These are phyloP conservation scores for Diaporthe ampelina DNA, from an alignment of 2,329 filamentous ascomycete species.

Conservation along the genomic window DNA sequence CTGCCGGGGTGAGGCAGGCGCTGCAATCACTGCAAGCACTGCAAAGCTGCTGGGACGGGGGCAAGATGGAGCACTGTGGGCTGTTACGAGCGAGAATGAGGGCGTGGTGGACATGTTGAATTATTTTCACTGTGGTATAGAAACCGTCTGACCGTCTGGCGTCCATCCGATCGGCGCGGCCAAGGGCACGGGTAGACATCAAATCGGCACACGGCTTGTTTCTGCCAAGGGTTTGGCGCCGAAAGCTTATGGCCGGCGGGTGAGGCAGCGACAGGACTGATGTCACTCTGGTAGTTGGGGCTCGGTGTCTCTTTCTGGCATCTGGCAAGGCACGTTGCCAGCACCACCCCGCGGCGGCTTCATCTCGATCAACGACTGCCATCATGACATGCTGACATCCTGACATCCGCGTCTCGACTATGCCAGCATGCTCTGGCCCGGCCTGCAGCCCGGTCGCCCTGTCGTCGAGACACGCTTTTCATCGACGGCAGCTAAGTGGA, in stretches of 20 bases:
- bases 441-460: background rate
- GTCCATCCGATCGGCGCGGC: background rate
- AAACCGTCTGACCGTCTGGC: background rate
- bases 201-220: too few relatives aligned
- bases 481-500: constrained; percentile 16
- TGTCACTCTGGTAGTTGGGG: constrained; percentile 4
- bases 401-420: background rate
- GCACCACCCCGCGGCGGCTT: background rate
- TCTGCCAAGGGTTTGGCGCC: background rate
- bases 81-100: background rate
- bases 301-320: constrained; percentile 30
- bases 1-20: too few relatives aligned
- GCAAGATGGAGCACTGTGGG: constrained; percentile 9
- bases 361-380: background rate
- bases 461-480: constrained; percentile 15
- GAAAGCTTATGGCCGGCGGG: constrained; percentile 24
- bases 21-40: too few relatives aligned
- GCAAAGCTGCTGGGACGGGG: background rate
- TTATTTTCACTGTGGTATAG: too few relatives aligned
- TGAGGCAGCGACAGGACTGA: constrained; percentile 19
- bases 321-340: background rate
- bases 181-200: too few relatives aligned
- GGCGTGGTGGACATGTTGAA: too few relatives aligned
- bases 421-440: background rate
- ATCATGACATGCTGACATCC: too few relatives aligned